phyloP scores from a whole-genome alignment of 371 early-diverging fungal species.

The Cokeromyces recurvatus region DNA sequence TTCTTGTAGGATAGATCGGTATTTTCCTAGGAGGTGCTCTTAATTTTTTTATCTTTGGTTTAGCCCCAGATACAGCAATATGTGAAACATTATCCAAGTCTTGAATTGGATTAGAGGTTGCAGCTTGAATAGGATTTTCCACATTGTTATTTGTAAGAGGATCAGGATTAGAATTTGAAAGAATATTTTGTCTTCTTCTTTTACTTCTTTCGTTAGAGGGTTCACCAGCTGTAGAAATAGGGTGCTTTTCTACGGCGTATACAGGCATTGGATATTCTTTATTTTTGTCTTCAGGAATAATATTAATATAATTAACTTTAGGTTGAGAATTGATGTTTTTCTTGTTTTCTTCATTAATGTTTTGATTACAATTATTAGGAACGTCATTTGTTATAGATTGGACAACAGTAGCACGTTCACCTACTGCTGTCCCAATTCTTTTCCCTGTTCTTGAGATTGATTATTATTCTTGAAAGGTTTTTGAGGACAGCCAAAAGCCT shows the following conservation, averaged over 20 bases:
- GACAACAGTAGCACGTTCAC: neutral
- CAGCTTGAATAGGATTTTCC: neutral
- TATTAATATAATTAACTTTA: too few relatives aligned
- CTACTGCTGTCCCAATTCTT: neutral
- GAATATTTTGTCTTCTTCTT: neutral
- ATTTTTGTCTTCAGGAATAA: too few relatives aligned
- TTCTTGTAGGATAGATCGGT: neutral
- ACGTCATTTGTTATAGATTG: neutral
- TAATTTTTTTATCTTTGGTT: neutral
- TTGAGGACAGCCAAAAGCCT: too few relatives aligned
- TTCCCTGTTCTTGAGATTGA: neutral
- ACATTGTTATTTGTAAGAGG: neutral
- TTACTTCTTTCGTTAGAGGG: neutral
- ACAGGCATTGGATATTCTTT: too few relatives aligned
- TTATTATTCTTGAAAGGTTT: neutral
- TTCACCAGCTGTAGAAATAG: too few relatives aligned
- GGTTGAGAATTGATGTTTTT: too few relatives aligned
- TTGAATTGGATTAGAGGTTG: neutral
- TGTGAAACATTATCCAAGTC: neutral
- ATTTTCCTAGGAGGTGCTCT: conserved; percentile 1
- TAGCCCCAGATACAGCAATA: neutral
- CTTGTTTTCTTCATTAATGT: neutral
- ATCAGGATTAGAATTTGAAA: neutral
- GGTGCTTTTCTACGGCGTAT: too few relatives aligned
- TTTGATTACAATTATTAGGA: too few relatives aligned